Evolutionary conservation across 2,329 filamentous ascomycete species (phyloP).

Genomic region (Sporothrix humicola): DNA sequence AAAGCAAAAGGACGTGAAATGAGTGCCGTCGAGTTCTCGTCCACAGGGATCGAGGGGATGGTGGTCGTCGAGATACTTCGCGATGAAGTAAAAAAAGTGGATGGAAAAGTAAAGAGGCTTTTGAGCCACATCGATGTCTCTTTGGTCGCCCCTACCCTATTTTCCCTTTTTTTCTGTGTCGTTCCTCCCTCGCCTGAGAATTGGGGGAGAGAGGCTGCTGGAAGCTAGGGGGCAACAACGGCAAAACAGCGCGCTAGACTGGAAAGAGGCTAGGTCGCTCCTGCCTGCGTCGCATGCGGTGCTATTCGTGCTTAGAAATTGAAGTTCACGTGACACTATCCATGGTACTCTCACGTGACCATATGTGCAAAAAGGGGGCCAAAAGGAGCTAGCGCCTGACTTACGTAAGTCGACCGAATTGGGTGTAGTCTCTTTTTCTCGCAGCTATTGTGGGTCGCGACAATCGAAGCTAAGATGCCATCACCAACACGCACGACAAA

Average conservation of each 20-base stretch:
- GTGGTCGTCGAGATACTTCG: conserved; percentile 21
- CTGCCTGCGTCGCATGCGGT: conserved; percentile 15
- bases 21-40: not conserved
- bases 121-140: conserved; percentile 29
- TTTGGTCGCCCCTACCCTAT: conserved; percentile 31
- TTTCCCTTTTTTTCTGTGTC: conserved; percentile 27
- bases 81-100: conserved; percentile 27
- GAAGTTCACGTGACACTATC: not conserved
- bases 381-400: not conserved
- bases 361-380: not conserved
- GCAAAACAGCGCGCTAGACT: conserved; percentile 28
- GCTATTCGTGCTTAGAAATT: conserved; percentile 32
- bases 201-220: conserved; percentile 28
- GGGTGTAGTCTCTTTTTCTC: not conserved
- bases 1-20: not conserved
- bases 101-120: conserved; percentile 28
- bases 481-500: not conserved
- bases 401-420: not conserved
- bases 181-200: not conserved
- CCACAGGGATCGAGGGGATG: not conserved
- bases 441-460: not conserved
- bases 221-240: conserved; percentile 35
- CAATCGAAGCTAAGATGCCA: not conserved
- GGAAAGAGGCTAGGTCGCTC: conserved; percentile 10
- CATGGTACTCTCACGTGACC: not conserved